phyloP scores from a whole-genome alignment of 163 green algal genomes.

The Picocystis sp. region DNA sequence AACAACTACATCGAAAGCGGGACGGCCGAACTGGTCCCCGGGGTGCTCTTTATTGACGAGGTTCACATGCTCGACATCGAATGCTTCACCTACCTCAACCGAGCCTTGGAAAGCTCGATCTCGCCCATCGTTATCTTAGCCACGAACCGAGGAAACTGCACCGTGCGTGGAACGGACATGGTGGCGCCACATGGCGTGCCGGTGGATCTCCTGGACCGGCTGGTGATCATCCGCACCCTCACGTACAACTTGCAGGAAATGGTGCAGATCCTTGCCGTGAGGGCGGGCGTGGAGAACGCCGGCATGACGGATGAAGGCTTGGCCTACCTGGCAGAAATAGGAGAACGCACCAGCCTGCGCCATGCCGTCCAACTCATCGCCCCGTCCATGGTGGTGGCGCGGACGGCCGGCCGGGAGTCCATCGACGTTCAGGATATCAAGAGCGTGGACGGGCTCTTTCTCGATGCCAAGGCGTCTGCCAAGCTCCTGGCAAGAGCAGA shows the following conservation, averaged over 20 bases:
- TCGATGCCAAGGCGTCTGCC: slow-evolving; percentile 85
- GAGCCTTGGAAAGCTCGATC: slow-evolving; percentile 76
- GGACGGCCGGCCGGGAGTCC: slow-evolving; percentile 57
- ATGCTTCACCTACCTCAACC: slow-evolving; percentile 98
- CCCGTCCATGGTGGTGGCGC: slow-evolving; percentile 62
- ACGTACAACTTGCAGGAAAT: slow-evolving; percentile 84
- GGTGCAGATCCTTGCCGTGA: slow-evolving; percentile 62
- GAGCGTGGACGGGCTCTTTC: slow-evolving; percentile 57
- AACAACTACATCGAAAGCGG: slow-evolving; percentile 96
- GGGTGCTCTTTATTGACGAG: slow-evolving; percentile 93
- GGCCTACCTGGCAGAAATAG: slow-evolving; percentile 67
- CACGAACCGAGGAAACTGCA: slow-evolving; percentile 90
- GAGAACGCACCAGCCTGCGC: slow-evolving; percentile 62
- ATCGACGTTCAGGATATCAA: slow-evolving; percentile 39
- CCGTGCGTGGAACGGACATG: slow-evolving; percentile 60
- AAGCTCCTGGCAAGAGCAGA: slow-evolving; percentile 73
- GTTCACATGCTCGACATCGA: slow-evolving; percentile 99
- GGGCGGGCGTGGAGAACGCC: slow-evolving; percentile 62
- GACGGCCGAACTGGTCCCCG: slow-evolving; percentile 87
- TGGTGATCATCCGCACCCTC: slow-evolving; percentile 95
- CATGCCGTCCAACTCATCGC: slow-evolving; percentile 91
- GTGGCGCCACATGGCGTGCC: slow-evolving; percentile 80
- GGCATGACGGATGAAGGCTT: slow-evolving; percentile 66
- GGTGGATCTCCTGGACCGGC: slow-evolving; percentile 88
- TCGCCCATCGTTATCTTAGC: slow-evolving; percentile 96